Percentiles rank a stretch among this genome's conserved stretches.
Conservation (phyloP, 2,329 filamentous ascomycete genomes). For the Dactylonectria macrodidyma region DNA sequence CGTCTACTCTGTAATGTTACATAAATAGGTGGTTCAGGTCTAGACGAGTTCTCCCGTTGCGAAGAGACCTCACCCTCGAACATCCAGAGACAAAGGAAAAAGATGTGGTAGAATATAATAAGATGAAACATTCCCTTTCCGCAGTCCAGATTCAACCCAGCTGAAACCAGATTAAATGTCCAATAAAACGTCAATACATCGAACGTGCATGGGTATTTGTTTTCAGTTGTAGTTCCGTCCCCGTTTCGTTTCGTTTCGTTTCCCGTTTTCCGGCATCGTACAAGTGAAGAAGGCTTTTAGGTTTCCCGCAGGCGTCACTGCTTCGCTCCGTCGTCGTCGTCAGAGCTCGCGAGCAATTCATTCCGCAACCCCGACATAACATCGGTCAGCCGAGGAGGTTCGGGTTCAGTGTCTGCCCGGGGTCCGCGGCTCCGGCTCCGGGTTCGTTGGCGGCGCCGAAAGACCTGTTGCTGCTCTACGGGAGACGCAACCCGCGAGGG, state of each 20-base stretch:
- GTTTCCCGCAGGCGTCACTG: constrained; percentile 29
- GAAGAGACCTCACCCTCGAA: not conserved
- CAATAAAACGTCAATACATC: constrained; percentile 19
- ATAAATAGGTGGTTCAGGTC: constrained; percentile 18
- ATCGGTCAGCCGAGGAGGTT: constrained; percentile 46
- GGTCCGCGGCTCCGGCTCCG: constrained; percentile 57
- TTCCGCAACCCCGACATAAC: constrained; percentile 53
- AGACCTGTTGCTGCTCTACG: constrained; percentile 48
- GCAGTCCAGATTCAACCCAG: not conserved
- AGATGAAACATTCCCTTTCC: not conserved
- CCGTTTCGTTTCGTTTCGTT: not conserved
- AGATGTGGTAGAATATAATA: not conserved
- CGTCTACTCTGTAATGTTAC: not conserved
- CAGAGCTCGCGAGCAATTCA: constrained; percentile 50
- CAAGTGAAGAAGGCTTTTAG: constrained; percentile 15
- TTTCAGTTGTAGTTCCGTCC: not conserved
- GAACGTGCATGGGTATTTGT: constrained; percentile 14
- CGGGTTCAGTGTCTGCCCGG: constrained; percentile 50
- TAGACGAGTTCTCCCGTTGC: constrained; percentile 7
- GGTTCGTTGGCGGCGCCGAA: constrained; percentile 55
- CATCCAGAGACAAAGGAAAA: not conserved
- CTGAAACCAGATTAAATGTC: constrained; percentile 1
- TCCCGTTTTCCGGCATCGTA: constrained; percentile 8
- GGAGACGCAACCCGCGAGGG: constrained; percentile 57
- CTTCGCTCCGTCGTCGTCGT: constrained; percentile 36